phyloP scores from a whole-genome alignment of 2,329 filamentous ascomycete genomes.

The Fusarium oligoseptatum region DNA sequence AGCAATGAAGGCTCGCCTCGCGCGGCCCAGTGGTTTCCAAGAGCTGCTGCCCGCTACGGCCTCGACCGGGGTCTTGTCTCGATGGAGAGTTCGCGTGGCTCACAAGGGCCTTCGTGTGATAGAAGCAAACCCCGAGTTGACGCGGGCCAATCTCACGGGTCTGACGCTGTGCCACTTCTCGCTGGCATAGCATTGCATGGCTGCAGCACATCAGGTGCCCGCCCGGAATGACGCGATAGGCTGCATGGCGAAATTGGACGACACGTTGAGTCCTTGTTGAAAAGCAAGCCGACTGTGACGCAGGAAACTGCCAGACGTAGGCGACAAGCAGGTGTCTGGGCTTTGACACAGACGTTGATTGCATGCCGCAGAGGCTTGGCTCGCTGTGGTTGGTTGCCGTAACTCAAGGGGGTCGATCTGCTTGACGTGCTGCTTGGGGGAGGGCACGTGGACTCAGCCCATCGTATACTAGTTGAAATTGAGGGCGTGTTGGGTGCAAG shows the following conservation, averaged over 20 bases:
- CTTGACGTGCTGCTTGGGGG: slow-evolving; percentile 32
- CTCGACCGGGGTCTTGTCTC: slow-evolving; percentile 11
- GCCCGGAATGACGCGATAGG: slow-evolving; percentile 45
- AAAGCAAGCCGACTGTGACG: slow-evolving; percentile 32
- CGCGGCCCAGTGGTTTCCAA: slow-evolving; percentile 23
- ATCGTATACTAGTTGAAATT: slow-evolving; percentile 45
- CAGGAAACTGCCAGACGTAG: slow-evolving; percentile 25
- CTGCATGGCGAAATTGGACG: slow-evolving; percentile 44
- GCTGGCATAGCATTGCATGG: slow-evolving; percentile 45
- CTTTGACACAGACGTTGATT: slow-evolving; percentile 29
- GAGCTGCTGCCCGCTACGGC: neutral
- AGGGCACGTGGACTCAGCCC: slow-evolving; percentile 43
- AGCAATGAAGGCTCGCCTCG: slow-evolving; percentile 22
- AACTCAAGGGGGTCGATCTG: slow-evolving; percentile 36
- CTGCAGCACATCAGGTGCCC: slow-evolving; percentile 47
- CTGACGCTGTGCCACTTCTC: slow-evolving; percentile 41
- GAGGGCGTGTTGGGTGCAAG: slow-evolving; percentile 44
- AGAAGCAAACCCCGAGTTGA: slow-evolving; percentile 20
- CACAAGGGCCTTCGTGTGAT: slow-evolving; percentile 14
- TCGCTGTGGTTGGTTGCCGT: slow-evolving; percentile 36
- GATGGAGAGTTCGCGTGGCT: slow-evolving; percentile 23
- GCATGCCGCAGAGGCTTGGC: slow-evolving; percentile 35
- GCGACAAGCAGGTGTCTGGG: slow-evolving; percentile 26
- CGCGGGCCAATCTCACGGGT: slow-evolving; percentile 41
- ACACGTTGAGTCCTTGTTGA: slow-evolving; percentile 40